Conservation (phyloP, 2,329 filamentous ascomycete species). For the Xylaria sp. region DNA sequence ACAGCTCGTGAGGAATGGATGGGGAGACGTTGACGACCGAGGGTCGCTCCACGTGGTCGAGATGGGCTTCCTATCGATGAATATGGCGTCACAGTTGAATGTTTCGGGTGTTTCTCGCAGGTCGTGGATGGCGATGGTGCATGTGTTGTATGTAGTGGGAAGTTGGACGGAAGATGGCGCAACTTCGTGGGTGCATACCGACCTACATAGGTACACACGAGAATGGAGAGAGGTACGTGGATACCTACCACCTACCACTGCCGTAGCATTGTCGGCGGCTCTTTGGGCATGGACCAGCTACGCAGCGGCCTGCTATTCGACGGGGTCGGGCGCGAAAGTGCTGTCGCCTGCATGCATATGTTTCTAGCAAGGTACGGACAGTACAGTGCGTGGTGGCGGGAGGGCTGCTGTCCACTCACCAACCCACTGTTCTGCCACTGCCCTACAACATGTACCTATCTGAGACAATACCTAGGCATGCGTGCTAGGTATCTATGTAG, state of each 20-base stretch:
- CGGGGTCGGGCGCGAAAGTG: conserved; percentile 20
- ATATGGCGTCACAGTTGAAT: conserved; percentile 4
- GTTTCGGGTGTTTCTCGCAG: conserved; percentile 12
- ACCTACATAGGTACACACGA: too few species aligned
- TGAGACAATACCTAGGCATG: too few species aligned
- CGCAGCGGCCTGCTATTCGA: conserved; percentile 49
- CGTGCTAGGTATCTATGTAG: background rate
- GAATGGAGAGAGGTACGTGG: conserved; percentile 22
- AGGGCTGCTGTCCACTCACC: background rate
- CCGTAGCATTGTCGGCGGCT: conserved; percentile 41
- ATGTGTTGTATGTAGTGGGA: conserved; percentile 25
- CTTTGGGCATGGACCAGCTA: conserved; percentile 46
- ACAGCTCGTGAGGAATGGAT: conserved; percentile 37
- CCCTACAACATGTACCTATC: background rate
- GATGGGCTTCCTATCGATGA: conserved; percentile 9
- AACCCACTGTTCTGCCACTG: background rate
- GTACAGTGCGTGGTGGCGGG: background rate
- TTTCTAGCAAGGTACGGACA: conserved; percentile 4
- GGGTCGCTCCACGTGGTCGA: conserved; percentile 31
- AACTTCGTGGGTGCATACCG: conserved; percentile 33
- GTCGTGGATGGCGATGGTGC: conserved; percentile 17
- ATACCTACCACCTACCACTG: conserved; percentile 26
- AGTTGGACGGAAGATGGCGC: conserved; percentile 35
- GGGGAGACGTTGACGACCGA: conserved; percentile 34
- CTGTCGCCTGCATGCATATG: conserved; percentile 15